phyloP scores from a whole-genome alignment of 2,329 filamentous ascomycete species.

The Paecilomyces sp. region DNA sequence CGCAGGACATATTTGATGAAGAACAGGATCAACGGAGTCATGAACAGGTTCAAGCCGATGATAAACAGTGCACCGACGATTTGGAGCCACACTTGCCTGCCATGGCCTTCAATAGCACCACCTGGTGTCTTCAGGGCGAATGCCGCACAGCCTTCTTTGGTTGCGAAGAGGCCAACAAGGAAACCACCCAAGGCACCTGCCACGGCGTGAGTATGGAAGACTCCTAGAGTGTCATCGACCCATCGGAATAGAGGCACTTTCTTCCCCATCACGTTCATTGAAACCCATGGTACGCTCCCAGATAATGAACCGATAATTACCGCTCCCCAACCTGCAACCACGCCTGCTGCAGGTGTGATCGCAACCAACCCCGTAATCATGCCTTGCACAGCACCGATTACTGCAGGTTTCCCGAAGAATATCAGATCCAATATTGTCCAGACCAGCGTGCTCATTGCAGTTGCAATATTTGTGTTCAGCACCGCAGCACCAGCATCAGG shows the following conservation, averaged over 20 bases:
- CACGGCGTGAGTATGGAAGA: constrained; percentile 44
- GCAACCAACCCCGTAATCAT: constrained; percentile 48
- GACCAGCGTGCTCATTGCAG: constrained; percentile 40
- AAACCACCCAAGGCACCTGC: constrained; percentile 42
- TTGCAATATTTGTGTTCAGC: constrained; percentile 45
- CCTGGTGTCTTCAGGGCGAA: constrained; percentile 41
- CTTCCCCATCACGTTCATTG: constrained; percentile 43
- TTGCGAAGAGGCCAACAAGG: constrained; percentile 41
- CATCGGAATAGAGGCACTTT: constrained; percentile 52
- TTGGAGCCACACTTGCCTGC: constrained; percentile 43
- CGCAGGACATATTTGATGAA: constrained; percentile 47
- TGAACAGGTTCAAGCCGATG: constrained; percentile 46
- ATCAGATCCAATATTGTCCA: constrained; percentile 42
- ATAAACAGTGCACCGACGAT: constrained; percentile 44
- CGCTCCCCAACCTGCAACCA: constrained; percentile 46
- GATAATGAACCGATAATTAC: constrained; percentile 41
- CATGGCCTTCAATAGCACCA: constrained; percentile 46
- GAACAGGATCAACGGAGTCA: constrained; percentile 42
- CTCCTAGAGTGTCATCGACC: constrained; percentile 47
- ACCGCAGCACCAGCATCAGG: constrained; percentile 46
- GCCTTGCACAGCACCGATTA: constrained; percentile 45
- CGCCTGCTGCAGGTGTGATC: constrained; percentile 46
- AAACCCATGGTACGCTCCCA: constrained; percentile 42
- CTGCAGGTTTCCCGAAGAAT: constrained; percentile 44
- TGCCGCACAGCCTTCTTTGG: constrained; percentile 38